phyloP scores from a whole-genome alignment of 352 stramenopile species.

The Blastocystis sp. region DNA sequence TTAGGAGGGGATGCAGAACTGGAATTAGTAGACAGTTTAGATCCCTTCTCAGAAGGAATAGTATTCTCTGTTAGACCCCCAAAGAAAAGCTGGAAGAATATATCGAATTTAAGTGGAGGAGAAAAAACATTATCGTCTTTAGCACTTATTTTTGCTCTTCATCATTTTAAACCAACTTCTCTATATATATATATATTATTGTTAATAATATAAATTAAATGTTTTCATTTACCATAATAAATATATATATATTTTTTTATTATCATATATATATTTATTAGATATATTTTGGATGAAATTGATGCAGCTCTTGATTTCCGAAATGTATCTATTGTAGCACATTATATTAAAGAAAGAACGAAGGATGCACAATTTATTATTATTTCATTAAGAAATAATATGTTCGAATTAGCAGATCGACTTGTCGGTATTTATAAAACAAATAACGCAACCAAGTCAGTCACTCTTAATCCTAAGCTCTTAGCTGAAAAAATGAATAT shows the following conservation, averaged over 20 bases:
- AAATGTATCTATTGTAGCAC: conserved; percentile 96
- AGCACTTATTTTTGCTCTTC: conserved; percentile 94
- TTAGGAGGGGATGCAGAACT: conserved; percentile 86
- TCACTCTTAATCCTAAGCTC: conserved; percentile 98
- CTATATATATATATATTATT: no score
- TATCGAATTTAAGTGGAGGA: conserved; percentile 88
- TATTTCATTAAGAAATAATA: conserved; percentile 97
- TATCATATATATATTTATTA: not conserved
- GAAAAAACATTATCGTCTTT: conserved; percentile 96
- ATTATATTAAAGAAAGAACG: conserved; percentile 98
- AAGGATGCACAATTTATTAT: conserved; percentile 99
- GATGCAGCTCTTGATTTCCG: conserved; percentile 85
- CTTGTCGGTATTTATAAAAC: conserved; percentile 99
- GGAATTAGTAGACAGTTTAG: conserved; percentile 91
- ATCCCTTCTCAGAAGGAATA: conserved; percentile 93
- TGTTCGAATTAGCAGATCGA: conserved; percentile 96
- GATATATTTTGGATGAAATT: conserved; percentile 64
- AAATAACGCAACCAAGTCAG: conserved; percentile 89
- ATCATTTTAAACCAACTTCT: conserved; percentile 97
- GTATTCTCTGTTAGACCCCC: conserved; percentile 92
- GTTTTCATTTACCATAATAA: conserved; percentile 46
- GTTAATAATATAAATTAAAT: conserved; percentile 84
- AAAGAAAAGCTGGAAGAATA: conserved; percentile 99
- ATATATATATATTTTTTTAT: not conserved
- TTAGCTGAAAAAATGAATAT: no score